Conservation (phyloP, 306 rosid species). For the Lablab purpureus region DNA sequence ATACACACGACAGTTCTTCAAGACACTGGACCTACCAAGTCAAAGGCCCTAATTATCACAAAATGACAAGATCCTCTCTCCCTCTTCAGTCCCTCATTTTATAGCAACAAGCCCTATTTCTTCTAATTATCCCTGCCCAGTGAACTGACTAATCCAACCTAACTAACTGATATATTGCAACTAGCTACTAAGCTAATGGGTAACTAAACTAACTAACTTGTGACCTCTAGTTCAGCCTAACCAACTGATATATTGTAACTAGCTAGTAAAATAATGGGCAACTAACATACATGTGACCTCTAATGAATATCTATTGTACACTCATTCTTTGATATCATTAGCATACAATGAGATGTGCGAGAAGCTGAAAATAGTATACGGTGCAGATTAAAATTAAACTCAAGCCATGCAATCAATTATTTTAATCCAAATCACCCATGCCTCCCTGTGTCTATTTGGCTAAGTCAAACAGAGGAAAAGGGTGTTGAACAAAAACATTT, state of each 20-base stretch:
- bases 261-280: neutral
- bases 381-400: constrained; percentile 2
- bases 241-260: neutral
- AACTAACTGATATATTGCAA: no score
- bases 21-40: neutral
- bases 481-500: constrained; percentile 16
- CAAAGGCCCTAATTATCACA: neutral
- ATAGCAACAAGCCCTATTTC: neutral
- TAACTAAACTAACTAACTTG: neutral
- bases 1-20: neutral
- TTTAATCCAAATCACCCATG: constrained; percentile 18
- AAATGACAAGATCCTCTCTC: neutral
- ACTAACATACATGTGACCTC: neutral
- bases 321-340: constrained; percentile 7
- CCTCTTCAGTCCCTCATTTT: neutral
- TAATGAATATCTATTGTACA: neutral
- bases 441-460: neutral
- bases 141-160: neutral
- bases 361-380: constrained; percentile 33
- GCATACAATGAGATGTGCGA: neutral
- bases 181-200: neutral
- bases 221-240: neutral
- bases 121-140: neutral
- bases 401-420: constrained; percentile 19
- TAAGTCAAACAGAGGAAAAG: constrained; percentile 40